Evolutionary conservation across 2,329 filamentous ascomycete genomes (phyloP), one percentile per base, ranked within the genome.

Genomic region (Fusarium robinianum): DNA sequence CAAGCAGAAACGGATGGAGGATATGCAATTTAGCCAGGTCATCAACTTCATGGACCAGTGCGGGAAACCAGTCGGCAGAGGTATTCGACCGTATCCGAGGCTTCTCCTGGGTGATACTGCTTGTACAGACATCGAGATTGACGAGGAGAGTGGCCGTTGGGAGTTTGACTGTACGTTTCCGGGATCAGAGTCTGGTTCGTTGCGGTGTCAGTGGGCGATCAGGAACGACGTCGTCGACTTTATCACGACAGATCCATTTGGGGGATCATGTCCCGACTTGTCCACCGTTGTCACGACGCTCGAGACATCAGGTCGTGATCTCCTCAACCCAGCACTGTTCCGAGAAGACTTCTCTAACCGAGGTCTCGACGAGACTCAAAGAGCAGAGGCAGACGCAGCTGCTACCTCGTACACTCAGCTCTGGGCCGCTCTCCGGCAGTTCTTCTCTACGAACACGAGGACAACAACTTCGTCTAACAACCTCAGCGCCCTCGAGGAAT

Each of bases 91-190:
- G 34, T 70, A 58, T 40, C 67, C 61, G 5, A 49, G 57, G 9
- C 61, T 72, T 9, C 48, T 45, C 3, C 46, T 72, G 6, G 69
- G 67, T 3, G 55, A 60, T 5, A 62, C 65, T 1, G 50, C 58
- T 7, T 72, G 69, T 40, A 50, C 51, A 2, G 54, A 62, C 3
- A 53, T 65, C 5, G 39, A 51, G 5, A 59, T 66, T 1, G 60
- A 66, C 12, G 60, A 58, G 17, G 14, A 44, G 0, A 60, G 51
- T 4, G 67, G 67, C 1, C 52, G 49, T 2, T 70, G 67, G 67
- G 54, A 60, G 18, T 70, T 70, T 46, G 63, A 63, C 17, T 72
- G 69, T 38, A 60, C 61, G 0, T 72, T 68, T 34, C 67, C 69
- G 0, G 65, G 64, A 1, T 56, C 60, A 1, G 56, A 58, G 8